These are phyloP conservation scores for Euphorbia pulcherrima DNA, from an alignment of 345 rosid genomes.

Conservation along the genomic window DNA sequence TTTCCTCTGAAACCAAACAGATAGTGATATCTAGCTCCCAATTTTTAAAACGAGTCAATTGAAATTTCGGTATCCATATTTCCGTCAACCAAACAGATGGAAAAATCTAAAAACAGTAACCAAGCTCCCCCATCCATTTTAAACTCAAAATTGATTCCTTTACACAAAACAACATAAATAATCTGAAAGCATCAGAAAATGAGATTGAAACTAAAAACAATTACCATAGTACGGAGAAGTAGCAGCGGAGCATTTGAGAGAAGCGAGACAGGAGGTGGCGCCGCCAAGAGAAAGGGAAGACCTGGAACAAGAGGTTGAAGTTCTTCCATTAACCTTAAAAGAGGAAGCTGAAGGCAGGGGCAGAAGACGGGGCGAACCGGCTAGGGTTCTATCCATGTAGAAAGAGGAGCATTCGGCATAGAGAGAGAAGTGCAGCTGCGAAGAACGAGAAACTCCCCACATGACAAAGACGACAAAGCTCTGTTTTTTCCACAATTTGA, in stretches of 20 bases:
- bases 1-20: constrained; percentile 11
- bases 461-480: neutral
- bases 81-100: neutral
- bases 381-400: constrained; percentile 42
- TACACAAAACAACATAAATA: neutral
- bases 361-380: constrained; percentile 27
- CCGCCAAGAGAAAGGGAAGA: constrained; percentile 15
- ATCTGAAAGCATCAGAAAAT: neutral
- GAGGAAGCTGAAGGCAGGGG: constrained; percentile 23
- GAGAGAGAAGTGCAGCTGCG: neutral
- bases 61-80: neutral
- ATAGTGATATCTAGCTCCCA: neutral
- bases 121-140: neutral
- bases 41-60: neutral
- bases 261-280: constrained; percentile 26
- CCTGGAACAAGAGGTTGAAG: constrained; percentile 24
- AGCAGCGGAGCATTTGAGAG: constrained; percentile 43
- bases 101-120: neutral
- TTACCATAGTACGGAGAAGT: constrained; percentile 45
- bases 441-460: neutral
- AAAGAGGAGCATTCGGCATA: constrained; percentile 1
- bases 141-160: neutral
- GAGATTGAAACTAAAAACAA: neutral
- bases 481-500: neutral
- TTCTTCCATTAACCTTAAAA: constrained; percentile 24